These are phyloP conservation scores for Diutina pseudorugosa DNA, from an alignment of 1,139 yeast species.

Conservation along the genomic window DNA sequence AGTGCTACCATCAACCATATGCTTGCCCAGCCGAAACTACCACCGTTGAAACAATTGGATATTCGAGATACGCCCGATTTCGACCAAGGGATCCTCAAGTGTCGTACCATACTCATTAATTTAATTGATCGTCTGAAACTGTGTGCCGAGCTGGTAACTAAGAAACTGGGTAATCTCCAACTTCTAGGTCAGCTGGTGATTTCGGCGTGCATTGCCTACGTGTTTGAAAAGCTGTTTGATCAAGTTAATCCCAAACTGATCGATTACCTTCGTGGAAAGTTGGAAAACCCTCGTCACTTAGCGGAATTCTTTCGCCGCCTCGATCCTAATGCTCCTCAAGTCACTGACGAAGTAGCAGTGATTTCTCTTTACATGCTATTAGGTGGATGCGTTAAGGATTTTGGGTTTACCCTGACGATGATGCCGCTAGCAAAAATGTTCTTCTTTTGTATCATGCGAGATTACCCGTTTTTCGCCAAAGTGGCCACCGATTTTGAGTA, in stretches of 20 bases:
- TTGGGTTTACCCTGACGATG: conserved; percentile 60
- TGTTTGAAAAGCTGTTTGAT: conserved; percentile 42
- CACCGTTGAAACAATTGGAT: background rate
- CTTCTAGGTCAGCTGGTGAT: background rate
- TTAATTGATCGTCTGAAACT: conserved; percentile 1
- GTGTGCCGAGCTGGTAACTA: conserved; percentile 4
- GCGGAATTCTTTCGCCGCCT: conserved; percentile 39
- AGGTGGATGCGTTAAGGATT: conserved; percentile 67
- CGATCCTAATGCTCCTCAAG: conserved; percentile 20
- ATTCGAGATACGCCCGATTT: background rate
- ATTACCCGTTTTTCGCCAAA: conserved; percentile 46
- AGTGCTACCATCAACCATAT: conserved; percentile 2
- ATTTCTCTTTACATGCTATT: conserved; percentile 39
- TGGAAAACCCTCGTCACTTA: conserved; percentile 29
- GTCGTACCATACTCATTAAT: background rate
- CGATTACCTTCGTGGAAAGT: conserved; percentile 43
- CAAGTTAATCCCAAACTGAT: conserved; percentile 22
- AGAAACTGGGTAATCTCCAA: conserved; percentile 2
- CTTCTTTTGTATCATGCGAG: conserved; percentile 47
- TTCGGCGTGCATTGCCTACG: conserved; percentile 20
- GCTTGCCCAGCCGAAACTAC: background rate
- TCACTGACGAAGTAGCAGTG: conserved; percentile 3
- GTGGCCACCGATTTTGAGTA: conserved; percentile 23
- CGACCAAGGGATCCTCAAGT: background rate
- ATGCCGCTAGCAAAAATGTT: conserved; percentile 56